phyloP scores from a whole-genome alignment of 2,329 filamentous ascomycete species.

The Didymella lethalis region DNA sequence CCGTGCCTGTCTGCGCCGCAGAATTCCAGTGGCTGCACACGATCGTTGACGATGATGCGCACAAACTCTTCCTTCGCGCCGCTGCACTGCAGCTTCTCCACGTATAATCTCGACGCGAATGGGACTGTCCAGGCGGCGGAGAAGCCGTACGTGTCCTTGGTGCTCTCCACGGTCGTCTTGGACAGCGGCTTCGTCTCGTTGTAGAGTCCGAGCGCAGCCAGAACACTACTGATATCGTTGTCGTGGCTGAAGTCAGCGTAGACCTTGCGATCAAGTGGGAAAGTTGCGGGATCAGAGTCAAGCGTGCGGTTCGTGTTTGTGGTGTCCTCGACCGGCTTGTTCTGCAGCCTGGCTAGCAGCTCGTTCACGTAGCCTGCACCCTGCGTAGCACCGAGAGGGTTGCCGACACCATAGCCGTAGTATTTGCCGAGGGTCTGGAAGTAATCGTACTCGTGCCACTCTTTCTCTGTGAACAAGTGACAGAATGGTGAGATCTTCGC shows the following conservation, averaged over 20 bases:
- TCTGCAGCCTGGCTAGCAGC: conserved; percentile 80
- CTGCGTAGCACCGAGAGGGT: conserved; percentile 80
- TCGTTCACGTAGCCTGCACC: conserved; percentile 90
- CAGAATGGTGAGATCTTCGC: conserved; percentile 74
- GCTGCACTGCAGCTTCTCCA: conserved; percentile 83
- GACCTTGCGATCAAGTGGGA: conserved; percentile 71
- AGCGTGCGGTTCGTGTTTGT: conserved; percentile 82
- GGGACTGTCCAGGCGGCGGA: conserved; percentile 81
- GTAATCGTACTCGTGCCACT: conserved; percentile 85
- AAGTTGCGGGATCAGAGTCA: conserved; percentile 71
- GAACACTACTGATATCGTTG: conserved; percentile 81
- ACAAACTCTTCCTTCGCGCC: conserved; percentile 72
- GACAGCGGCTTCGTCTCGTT: conserved; percentile 65
- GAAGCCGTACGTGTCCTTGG: conserved; percentile 69
- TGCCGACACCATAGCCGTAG: conserved; percentile 81
- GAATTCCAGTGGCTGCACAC: conserved; percentile 74
- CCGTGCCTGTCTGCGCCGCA: conserved; percentile 76
- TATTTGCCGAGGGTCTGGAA: conserved; percentile 81
- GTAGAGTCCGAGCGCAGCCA: conserved; percentile 80
- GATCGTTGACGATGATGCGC: conserved; percentile 82
- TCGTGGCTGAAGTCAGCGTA: conserved; percentile 95
- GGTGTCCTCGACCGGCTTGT: conserved; percentile 70
- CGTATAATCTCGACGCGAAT: conserved; percentile 80
- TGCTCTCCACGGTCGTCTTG: conserved; percentile 57
- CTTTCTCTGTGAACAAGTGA: conserved; percentile 71